A percentile compares a stretch with the other conserved stretches of the same genome.
These are phyloP conservation scores for Aristolochia fimbriata DNA, from an alignment of 164 flowering plant genomes.

Conservation along the genomic window DNA sequence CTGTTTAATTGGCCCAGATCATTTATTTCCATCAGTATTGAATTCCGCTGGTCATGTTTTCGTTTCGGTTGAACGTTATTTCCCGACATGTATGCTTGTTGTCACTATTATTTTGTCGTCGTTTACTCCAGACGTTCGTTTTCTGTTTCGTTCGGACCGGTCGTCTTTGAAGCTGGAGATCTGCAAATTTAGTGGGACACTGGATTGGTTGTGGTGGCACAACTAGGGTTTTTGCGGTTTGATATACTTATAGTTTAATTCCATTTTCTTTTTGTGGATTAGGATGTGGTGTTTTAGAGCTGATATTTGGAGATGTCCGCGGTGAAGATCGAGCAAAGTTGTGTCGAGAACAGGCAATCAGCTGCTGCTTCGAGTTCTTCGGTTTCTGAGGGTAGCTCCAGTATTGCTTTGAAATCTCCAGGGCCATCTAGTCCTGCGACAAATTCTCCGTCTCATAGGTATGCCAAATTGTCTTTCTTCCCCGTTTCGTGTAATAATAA, in stretches of 20 bases:
- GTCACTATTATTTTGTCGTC: neutral
- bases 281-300: conserved; percentile 24
- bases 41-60: neutral
- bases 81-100: neutral
- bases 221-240: conserved; percentile 6
- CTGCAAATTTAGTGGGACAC: conserved; percentile 14
- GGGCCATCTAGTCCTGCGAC: conserved; percentile 41
- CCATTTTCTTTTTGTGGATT: conserved; percentile 4
- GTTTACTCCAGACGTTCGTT: neutral
- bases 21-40: neutral
- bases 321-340: conserved; percentile 35
- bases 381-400: conserved; percentile 55
- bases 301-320: conserved; percentile 32
- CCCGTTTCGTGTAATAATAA: neutral
- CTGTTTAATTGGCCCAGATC: conserved; percentile 5
- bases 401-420: conserved; percentile 47
- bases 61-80: neutral
- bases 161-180: conserved; percentile 18
- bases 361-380: conserved; percentile 72
- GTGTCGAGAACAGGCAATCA: conserved; percentile 68
- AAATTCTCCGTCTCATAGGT: conserved; percentile 62
- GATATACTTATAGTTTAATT: conserved; percentile 2
- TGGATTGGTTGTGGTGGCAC: conserved; percentile 7
- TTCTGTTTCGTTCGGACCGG: conserved; percentile 13
- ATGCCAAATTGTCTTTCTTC: conserved; percentile 3